Evolutionary conservation across 73 alveolate species (phyloP).

Genomic region (Vitrella brassicaformis): DNA sequence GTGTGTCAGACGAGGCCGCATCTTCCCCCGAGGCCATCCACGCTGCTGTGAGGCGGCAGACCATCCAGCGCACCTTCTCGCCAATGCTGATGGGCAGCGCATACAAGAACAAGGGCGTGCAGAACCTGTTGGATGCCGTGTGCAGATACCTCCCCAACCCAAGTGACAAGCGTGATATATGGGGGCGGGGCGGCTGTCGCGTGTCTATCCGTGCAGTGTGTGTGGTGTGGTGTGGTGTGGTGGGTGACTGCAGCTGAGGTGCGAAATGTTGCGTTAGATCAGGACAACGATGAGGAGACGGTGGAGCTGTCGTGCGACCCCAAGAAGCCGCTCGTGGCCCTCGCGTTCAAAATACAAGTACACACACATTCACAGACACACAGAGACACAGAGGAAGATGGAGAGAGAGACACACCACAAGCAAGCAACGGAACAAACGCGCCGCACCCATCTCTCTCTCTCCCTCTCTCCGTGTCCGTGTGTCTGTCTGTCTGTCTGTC

Average conservation of each 20-base stretch:
- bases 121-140: slow-evolving; percentile 58
- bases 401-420: too few species aligned
- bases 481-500: too few species aligned
- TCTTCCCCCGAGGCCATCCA: slow-evolving; percentile 47
- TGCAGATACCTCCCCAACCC: slow-evolving; percentile 37
- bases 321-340: slow-evolving; percentile 73
- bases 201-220: too few species aligned
- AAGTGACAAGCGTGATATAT: neutral
- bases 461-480: too few species aligned
- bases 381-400: too few species aligned
- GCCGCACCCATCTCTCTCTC: too few species aligned
- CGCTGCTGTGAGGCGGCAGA: slow-evolving; percentile 54
- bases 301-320: slow-evolving; percentile 50
- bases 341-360: slow-evolving; percentile 81
- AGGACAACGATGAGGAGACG: slow-evolving; percentile 14
- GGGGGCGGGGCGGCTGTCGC: too few species aligned
- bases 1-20: slow-evolving; percentile 47
- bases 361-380: too few species aligned
- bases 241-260: too few species aligned
- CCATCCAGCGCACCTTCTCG: slow-evolving; percentile 57
- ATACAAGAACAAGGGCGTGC: slow-evolving; percentile 78
- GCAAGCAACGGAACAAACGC: too few species aligned
- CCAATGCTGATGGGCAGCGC: slow-evolving; percentile 93
- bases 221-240: too few species aligned
- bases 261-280: too few species aligned